Percentiles rank a stretch among this genome's conserved stretches.
These are phyloP conservation scores for Elsinoe arachidis DNA, from an alignment of 2,329 filamentous ascomycete genomes.

Conservation along the genomic window DNA sequence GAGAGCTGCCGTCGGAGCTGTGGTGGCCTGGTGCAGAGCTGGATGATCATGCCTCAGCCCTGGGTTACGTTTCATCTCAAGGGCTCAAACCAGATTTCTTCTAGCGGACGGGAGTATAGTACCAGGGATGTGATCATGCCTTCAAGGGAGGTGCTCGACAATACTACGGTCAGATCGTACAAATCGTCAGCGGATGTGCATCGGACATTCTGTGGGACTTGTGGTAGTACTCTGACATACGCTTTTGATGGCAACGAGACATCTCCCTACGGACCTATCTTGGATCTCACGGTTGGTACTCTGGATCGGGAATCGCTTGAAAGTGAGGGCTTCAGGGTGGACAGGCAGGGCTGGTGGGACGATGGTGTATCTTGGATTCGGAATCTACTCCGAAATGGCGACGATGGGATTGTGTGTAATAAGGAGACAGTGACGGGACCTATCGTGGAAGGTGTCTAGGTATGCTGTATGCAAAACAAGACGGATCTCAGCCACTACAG, in stretches of 20 bases:
- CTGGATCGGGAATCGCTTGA: not conserved
- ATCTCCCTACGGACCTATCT: not conserved
- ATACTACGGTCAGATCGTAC: not conserved
- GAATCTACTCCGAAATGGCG: not conserved
- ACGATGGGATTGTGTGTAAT: not conserved
- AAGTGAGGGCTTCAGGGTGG: not conserved
- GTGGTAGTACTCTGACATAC: constrained; percentile 1
- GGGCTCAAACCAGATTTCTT: not conserved
- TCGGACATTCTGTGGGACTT: not conserved
- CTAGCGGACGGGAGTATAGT: not conserved
- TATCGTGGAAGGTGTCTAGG: not conserved
- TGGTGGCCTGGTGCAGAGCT: not conserved
- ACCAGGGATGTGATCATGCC: not conserved
- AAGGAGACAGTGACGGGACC: not conserved
- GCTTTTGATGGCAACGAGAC: not conserved
- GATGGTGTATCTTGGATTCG: not conserved
- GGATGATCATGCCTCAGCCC: constrained; percentile 2
- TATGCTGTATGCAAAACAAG: not conserved
- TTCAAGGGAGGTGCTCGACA: not conserved
- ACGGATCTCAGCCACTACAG: too few relatives aligned
- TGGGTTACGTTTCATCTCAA: not conserved
- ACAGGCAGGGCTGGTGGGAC: not conserved
- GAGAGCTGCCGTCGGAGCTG: not conserved
- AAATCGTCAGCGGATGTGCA: not conserved
- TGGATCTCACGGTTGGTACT: not conserved